Percentiles rank a stretch among this genome's conserved stretches.
These are phyloP conservation scores for Phellinidium pouzarii DNA, from an alignment of 1,284 basidiomycete species.

Conservation along the genomic window DNA sequence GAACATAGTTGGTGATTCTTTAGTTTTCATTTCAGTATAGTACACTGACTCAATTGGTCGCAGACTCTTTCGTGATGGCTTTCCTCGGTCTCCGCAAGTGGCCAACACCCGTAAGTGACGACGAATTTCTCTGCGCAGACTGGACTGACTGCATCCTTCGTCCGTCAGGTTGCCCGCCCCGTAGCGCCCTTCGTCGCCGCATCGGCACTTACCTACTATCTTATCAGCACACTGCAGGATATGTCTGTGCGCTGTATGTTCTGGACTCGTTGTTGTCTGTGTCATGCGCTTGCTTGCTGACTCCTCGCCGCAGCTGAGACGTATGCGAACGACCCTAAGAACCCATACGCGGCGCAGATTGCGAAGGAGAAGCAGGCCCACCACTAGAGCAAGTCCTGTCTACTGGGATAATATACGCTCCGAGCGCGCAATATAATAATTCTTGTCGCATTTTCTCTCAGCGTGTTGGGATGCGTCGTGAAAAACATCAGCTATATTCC, in stretches of 20 bases:
- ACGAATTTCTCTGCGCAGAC: neutral
- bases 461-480: neutral
- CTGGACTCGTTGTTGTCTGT: conserved; percentile 8
- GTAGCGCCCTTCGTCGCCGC: conserved; percentile 73
- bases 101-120: conserved; percentile 58
- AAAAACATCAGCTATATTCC: too few relatives aligned
- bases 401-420: neutral
- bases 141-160: neutral
- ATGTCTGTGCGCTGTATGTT: conserved; percentile 61
- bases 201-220: conserved; percentile 54
- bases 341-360: conserved; percentile 72
- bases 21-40: neutral
- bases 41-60: neutral
- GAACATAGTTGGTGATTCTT: neutral
- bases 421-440: conserved; percentile 9
- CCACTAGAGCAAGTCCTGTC: conserved; percentile 25
- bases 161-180: conserved; percentile 53
- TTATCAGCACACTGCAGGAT: conserved; percentile 59
- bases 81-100: conserved; percentile 75
- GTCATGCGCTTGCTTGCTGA: neutral
- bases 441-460: neutral
- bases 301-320: conserved; percentile 41
- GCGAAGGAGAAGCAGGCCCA: conserved; percentile 35
- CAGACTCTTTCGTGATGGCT: conserved; percentile 39
- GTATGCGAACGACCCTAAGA: conserved; percentile 67